Evolutionary conservation across 1,284 basidiomycete genomes (phyloP), one percentile per base, ranked within the genome.

Genomic region (Heterobasidion occidentale): DNA sequence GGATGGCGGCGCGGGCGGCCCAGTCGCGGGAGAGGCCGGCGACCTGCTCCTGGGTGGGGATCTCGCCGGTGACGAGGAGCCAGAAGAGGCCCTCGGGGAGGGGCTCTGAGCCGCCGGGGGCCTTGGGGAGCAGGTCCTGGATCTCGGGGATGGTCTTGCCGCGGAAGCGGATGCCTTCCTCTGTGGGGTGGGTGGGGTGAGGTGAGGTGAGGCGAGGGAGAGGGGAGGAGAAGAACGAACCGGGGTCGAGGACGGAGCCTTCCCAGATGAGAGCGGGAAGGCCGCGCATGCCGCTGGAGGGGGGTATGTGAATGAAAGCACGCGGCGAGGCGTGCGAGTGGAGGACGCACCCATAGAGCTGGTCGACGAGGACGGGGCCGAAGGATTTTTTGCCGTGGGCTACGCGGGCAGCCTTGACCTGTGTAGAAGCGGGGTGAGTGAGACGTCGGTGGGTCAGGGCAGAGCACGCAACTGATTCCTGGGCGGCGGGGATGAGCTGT

Each of bases 91-190:
- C 89, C 71, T 98, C 94, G 34, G 94, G 94, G 59, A 97, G 84
- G 62, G 94, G 94, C 72, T 98, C 94, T 14, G 81, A 78, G 58
- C 93, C 93, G 62, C 91, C 92, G 46, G 90, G 88, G 17, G 94
- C 93, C 70, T 87, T 92, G 61, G 94, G 94, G 54, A 98, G 85
- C 55, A 83, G 77, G 51, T 80, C 75, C 75, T 96, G 92, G 73
- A 85, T 88, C 71, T 98, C 94, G 51, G 90, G 89, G 68, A 95
- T 95, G 61, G 92, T 92, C 74, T 91, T 90, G 60, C 91, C 92
- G 68, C 92, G 88, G 86, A 97, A 97, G 62, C 94, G 92, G 68
- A 97, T 98, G 62, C 94, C 94, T 79, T 97, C 94, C 69, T 96
- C 93, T 88, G 68, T 36, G 46, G 52, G 36, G 19, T 53, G 12